Percentiles rank a stretch among this genome's conserved stretches.
Evolutionary conservation across 345 rosid genomes (phyloP).

Genomic region (Hibiscus tridactylites): DNA sequence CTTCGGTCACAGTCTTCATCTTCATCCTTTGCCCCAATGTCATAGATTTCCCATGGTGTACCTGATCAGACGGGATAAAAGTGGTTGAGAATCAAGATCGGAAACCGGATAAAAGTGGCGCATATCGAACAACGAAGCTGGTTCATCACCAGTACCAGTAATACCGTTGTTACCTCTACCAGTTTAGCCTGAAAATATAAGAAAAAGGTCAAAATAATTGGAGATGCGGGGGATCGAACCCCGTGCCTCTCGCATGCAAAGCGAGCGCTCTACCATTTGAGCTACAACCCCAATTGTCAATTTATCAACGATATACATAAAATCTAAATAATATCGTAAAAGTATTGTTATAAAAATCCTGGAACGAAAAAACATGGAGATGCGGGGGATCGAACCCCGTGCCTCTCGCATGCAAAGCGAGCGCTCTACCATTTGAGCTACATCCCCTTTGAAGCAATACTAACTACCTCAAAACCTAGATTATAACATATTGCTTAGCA

Average conservation of each 20-base stretch:
- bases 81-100: neutral
- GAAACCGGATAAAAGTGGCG: neutral
- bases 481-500: too few relatives aligned
- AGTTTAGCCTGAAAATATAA: too few relatives aligned
- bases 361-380: conserved; percentile 32
- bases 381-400: conserved; percentile 89
- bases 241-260: conserved; percentile 94
- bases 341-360: too few relatives aligned
- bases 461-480: too few relatives aligned
- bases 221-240: conserved; percentile 91
- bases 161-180: neutral
- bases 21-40: too few relatives aligned
- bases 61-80: neutral
- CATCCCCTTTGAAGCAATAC: conserved; percentile 35
- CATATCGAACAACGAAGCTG: neutral
- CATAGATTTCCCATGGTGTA: neutral
- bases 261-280: conserved; percentile 94
- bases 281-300: conserved; percentile 50
- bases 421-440: conserved; percentile 94
- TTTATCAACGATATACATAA: too few relatives aligned
- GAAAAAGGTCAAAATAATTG: conserved; percentile 7
- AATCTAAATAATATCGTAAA: fast-evolving
- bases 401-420: conserved; percentile 93
- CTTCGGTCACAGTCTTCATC: too few relatives aligned
- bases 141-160: neutral